Evolutionary conservation across 2,329 filamentous ascomycete species (phyloP), one percentile per base, ranked within the genome.

Genomic region (Xylaria sp.): DNA sequence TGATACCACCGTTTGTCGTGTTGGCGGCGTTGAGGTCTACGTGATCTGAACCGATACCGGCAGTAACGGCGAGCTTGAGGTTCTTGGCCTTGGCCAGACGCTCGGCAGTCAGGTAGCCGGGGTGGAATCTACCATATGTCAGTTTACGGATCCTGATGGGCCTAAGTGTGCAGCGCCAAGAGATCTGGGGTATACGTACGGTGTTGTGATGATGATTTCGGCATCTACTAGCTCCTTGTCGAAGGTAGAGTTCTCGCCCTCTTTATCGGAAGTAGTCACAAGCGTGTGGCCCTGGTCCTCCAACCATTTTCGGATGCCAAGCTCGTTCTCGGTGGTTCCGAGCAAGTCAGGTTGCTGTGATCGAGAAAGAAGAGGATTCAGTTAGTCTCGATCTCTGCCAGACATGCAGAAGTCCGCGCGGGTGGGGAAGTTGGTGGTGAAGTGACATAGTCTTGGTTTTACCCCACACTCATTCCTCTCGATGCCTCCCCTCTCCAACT

Each of bases 41-140:
- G 84, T 99, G 96, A 85, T 99, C 96, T 61, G 95, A 98, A 75
- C 96, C 96, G 80, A 99, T 97, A 86, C 96, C 96, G 77, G 96
- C 96, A 60, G 96, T 99, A 82, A 99, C 85, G 81, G 95, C 95
- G 71, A 99, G 87, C 90, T 98, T 98, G 79, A 99, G 92, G 68
- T 99, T 98, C 92, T 98, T 98, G 75, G 96, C 96, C 87, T 96
- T 97, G 78, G 93, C 93, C 65, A 99, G 90, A 80, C 96, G 94
- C 86, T 98, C 95, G 63, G 93, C 93, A 59, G 93, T 98, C 68
- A 99, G 92, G 87, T 99, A 99, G 73, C 95, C 96, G 63, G 95
- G 95, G 87, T 98, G 95, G 91, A 98, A 98, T 80, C 93, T 97
- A 76, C 64, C 32, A 47, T 51, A 44, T 59, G 69, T 76, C 65